These are phyloP conservation scores for Brassica napus DNA, from an alignment of 345 rosid species.

Conservation along the genomic window Da-Ae NC_063450.1:36403501-36404000, in stretches of 20 bases:
- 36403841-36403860: slow-evolving; percentile 13
- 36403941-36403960: slow-evolving; percentile 18
- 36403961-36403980: slow-evolving; percentile 11
- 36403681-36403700: slow-evolving; percentile 7
- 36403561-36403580: background rate
- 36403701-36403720: background rate
- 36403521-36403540: background rate
- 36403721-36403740: slow-evolving; percentile 7
- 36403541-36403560: background rate
- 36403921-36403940: slow-evolving; percentile 34
- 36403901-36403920: slow-evolving; percentile 52
- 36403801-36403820: slow-evolving; percentile 4
- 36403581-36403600: background rate
- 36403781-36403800: slow-evolving; percentile 1
- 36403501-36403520: background rate
- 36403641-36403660: background rate
- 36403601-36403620: background rate
- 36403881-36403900: slow-evolving; percentile 45
- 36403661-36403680: background rate
- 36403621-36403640: background rate
- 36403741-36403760: slow-evolving; percentile 25
- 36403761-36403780: slow-evolving; percentile 14
- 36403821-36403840: slow-evolving; percentile 25
- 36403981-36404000: slow-evolving; percentile 23
- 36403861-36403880: slow-evolving; percentile 32